Evolutionary conservation across 148 eudicot genomes (phyloP).

Genomic region (Selenicereus undatus): DNA sequence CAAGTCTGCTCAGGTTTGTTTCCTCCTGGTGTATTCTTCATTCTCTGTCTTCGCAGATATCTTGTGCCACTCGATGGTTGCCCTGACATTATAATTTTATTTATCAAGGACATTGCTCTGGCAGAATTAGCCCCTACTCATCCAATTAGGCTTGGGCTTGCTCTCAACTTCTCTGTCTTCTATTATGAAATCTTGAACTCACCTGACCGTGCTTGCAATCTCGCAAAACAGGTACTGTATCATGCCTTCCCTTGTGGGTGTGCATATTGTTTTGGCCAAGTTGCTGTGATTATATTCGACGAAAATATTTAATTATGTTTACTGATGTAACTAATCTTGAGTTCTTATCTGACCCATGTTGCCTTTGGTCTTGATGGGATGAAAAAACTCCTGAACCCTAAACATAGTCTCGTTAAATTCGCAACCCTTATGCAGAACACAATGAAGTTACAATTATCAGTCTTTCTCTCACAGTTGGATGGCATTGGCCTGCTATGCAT

Average conservation of each 20-base stretch:
- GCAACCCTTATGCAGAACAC: no score
- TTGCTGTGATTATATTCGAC: not conserved
- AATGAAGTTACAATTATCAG: not conserved
- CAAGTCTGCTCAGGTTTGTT: slow-evolving; percentile 79
- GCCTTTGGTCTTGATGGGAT: slow-evolving; percentile 4
- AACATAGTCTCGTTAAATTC: no score
- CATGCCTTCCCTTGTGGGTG: not conserved
- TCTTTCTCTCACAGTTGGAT: no score
- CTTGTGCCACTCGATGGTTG: not conserved
- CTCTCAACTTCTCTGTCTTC: slow-evolving; percentile 84
- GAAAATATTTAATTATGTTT: not conserved
- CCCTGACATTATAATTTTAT: slow-evolving; percentile 7
- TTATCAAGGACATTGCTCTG: slow-evolving; percentile 62
- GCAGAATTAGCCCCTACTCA: slow-evolving; percentile 80
- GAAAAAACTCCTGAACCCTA: not conserved
- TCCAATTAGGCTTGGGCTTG: slow-evolving; percentile 89
- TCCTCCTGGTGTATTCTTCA: not conserved
- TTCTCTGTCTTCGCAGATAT: not conserved
- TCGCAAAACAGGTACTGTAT: slow-evolving; percentile 65
- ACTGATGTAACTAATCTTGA: not conserved
- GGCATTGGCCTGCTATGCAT: no score
- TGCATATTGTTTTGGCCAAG: not conserved
- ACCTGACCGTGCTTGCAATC: slow-evolving; percentile 80
- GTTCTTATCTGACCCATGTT: not conserved
- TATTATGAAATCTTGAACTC: slow-evolving; percentile 82